phyloP scores from a whole-genome alignment of 306 rosid genomes.

The Delonix regia region DNA sequence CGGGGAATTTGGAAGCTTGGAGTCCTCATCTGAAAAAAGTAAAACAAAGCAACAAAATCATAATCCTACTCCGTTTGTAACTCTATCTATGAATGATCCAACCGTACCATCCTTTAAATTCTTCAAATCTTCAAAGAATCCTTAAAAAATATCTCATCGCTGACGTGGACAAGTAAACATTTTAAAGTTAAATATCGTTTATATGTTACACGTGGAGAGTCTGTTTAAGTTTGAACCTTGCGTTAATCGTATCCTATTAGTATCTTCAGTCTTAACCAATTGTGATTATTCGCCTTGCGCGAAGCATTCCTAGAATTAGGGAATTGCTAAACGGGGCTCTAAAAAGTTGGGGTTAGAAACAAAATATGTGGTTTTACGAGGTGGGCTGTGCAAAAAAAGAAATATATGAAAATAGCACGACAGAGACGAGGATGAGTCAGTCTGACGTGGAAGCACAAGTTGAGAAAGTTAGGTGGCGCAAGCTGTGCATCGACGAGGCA shows the following conservation, averaged over 20 bases:
- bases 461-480: not conserved
- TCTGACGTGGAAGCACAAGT: not conserved
- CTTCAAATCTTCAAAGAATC: not conserved
- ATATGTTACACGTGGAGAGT: too few relatives aligned
- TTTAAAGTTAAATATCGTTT: too few relatives aligned
- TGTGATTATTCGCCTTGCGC: not conserved
- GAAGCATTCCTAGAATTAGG: not conserved
- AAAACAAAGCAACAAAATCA: not conserved
- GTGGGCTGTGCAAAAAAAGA: not conserved
- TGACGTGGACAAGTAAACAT: not conserved
- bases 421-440: not conserved
- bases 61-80: not conserved
- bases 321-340: not conserved
- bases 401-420: not conserved
- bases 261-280: too few relatives aligned
- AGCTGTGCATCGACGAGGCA: not conserved
- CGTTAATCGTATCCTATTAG: too few relatives aligned
- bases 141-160: slow-evolving; percentile 17
- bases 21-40: slow-evolving; percentile 46
- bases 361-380: not conserved
- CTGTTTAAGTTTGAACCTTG: too few relatives aligned
- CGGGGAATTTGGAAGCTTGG: slow-evolving; percentile 42
- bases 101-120: not conserved
- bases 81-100: not conserved
- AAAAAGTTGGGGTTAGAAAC: not conserved